Evolutionary conservation across 208 protist species (phyloP), one percentile per base, ranked within the genome.

Genomic region (Acanthamoeba culbertsoni): DNA sequence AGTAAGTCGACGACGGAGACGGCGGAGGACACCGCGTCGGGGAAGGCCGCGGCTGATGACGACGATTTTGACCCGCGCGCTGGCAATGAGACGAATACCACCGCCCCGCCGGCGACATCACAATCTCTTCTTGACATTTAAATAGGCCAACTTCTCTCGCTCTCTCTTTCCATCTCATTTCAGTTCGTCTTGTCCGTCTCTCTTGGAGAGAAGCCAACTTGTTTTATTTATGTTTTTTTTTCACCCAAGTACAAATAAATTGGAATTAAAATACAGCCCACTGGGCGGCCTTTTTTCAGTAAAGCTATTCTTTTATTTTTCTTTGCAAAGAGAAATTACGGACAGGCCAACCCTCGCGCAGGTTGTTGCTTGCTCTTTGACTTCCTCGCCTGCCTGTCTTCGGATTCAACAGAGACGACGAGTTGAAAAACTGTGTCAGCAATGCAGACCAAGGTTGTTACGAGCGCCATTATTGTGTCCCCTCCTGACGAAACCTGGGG

Each of bases 381-480:
- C 2, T 26, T 57, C 7, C 20, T 57, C 20, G 0, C 20, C 51
- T 57, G 51, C n/a, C n/a, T n/a, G n/a, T n/a, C n/a, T n/a, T n/a
- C n/a, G n/a, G n/a, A n/a, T n/a, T n/a, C n/a, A n/a, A n/a, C n/a
- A n/a, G n/a, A n/a, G n/a, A n/a, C n/a, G n/a, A n/a, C n/a, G n/a
- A n/a, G n/a, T n/a, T n/a, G n/a, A n/a, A n/a, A n/a, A n/a, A n/a
- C n/a, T n/a, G n/a, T n/a, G n/a, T n/a, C n/a, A n/a, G n/a, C n/a
- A n/a, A n/a, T n/a, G n/a, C n/a, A n/a, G n/a, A n/a, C n/a, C n/a
- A 92, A 92, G 46, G 86, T 92, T 1, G 51, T 92, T 1, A 92
- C 51, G 35, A 92, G 86, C 35, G 86, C 86, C n/a, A 57, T 92
- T 23, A 57, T 92, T 26, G 86, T 92, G 55, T 77, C 59, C 40